Percentiles rank a stretch among this genome's conserved stretches.
Evolutionary conservation across 192 early-diverging fungal species (phyloP).

Genomic region (Umbelopsis vinacea): DNA sequence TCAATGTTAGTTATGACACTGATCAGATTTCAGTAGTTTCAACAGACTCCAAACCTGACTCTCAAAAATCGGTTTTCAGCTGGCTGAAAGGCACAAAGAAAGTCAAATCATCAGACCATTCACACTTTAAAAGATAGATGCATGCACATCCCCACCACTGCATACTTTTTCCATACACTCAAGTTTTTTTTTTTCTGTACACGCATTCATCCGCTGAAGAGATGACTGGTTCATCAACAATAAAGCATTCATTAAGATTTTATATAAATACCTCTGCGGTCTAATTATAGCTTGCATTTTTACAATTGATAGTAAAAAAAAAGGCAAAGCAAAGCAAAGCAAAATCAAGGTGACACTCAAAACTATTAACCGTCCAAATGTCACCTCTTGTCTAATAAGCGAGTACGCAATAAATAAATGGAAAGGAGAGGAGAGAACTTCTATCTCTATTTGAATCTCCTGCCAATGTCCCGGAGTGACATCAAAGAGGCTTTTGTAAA

Average conservation of each 20-base stretch:
- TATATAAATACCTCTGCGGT: background rate
- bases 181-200: background rate
- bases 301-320: too few relatives aligned
- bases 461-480: constrained; percentile 1
- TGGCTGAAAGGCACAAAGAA: constrained; percentile 12
- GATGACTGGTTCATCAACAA: background rate
- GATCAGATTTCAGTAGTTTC: background rate
- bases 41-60: background rate
- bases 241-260: constrained; percentile 1
- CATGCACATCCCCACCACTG: background rate
- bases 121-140: background rate
- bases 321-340: too few relatives aligned
- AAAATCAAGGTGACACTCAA: too few relatives aligned
- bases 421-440: too few relatives aligned
- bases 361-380: too few relatives aligned
- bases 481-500: constrained; percentile 2
- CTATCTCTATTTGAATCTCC: background rate
- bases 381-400: too few relatives aligned
- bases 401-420: too few relatives aligned
- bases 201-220: background rate
- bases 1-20: background rate
- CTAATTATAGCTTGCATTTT: background rate
- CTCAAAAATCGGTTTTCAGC: constrained; percentile 5
- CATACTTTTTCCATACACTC: background rate
- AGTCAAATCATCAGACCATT: background rate